These are phyloP conservation scores for Penicillium sp. DNA, from an alignment of 2,329 filamentous ascomycete species.

Conservation along the genomic window DNA sequence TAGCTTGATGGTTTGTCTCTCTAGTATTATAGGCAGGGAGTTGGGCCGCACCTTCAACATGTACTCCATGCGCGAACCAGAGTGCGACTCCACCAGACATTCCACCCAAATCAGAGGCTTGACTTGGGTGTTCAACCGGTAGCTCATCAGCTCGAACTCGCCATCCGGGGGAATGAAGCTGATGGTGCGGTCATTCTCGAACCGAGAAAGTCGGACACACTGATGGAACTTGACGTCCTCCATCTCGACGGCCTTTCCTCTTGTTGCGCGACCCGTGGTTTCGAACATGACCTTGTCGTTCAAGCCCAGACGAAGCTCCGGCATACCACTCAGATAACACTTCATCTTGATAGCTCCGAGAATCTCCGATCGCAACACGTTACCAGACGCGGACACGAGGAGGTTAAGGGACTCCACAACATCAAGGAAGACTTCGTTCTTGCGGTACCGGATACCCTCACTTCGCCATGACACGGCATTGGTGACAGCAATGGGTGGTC, in stretches of 20 bases:
- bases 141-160: slow-evolving; percentile 98
- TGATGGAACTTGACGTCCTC: slow-evolving; percentile 99
- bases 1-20: too few relatives aligned
- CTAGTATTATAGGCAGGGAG: too few relatives aligned
- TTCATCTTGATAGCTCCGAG: slow-evolving; percentile 98
- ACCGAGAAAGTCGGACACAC: slow-evolving; percentile 86
- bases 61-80: slow-evolving; percentile 90
- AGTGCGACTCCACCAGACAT: slow-evolving; percentile 92
- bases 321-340: slow-evolving; percentile 97
- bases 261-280: slow-evolving; percentile 82
- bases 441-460: slow-evolving; percentile 94
- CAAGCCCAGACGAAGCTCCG: slow-evolving; percentile 80
- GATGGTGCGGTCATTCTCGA: slow-evolving; percentile 97
- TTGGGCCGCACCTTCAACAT: slow-evolving; percentile 66
- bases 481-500: slow-evolving; percentile 92
- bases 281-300: slow-evolving; percentile 99
- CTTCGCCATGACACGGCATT: slow-evolving; percentile 97
- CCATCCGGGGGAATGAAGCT: slow-evolving; percentile 97
- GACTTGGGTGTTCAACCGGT: slow-evolving; percentile 97
- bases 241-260: slow-evolving; percentile 98
- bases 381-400: slow-evolving; percentile 85
- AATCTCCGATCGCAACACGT: slow-evolving; percentile 91
- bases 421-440: slow-evolving; percentile 98
- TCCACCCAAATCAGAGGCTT: slow-evolving; percentile 99
- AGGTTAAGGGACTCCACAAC: slow-evolving; percentile 95